These are phyloP conservation scores for Talinum fruticosum DNA, from an alignment of 148 eudicot species.

Conservation along the genomic window DNA sequence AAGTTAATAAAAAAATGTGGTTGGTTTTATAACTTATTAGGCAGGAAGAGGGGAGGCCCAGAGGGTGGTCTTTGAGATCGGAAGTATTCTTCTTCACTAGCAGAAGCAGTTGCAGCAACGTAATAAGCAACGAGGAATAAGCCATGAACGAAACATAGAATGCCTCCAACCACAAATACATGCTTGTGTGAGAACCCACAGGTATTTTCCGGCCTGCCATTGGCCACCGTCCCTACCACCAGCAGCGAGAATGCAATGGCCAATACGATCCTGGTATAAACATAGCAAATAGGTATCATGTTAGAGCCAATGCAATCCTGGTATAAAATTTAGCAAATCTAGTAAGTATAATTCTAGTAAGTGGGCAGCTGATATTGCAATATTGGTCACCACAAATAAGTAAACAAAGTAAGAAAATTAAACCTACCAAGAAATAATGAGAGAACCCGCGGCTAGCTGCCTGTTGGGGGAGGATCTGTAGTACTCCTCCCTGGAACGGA, in stretches of 20 bases:
- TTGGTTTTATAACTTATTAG: not conserved
- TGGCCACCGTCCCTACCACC: conserved; percentile 35
- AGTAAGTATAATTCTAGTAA: too few relatives aligned
- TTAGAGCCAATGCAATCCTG: too few relatives aligned
- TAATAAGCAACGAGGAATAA: conserved; percentile 35
- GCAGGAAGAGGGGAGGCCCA: conserved; percentile 34
- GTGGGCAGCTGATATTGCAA: too few relatives aligned
- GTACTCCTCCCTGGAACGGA: conserved; percentile 57
- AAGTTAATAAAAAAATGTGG: not conserved
- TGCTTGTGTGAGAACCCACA: conserved; percentile 35
- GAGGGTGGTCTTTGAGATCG: conserved; percentile 23
- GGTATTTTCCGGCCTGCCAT: conserved; percentile 27
- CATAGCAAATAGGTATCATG: not conserved
- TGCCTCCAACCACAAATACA: conserved; percentile 33
- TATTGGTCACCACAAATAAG: too few relatives aligned
- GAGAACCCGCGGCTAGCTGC: conserved; percentile 66
- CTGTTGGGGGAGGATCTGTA: conserved; percentile 55
- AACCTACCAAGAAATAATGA: conserved; percentile 66
- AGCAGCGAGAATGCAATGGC: conserved; percentile 53
- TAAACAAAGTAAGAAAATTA: not conserved
- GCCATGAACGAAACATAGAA: conserved; percentile 41
- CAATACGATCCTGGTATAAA: conserved; percentile 45
- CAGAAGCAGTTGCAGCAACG: conserved; percentile 29
- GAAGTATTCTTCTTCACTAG: conserved; percentile 26
- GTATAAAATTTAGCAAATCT: too few relatives aligned